Evolutionary conservation across 1,284 basidiomycete genomes (phyloP), one percentile per base, ranked within the genome.

Genomic region (Papiliotrema laurentii): DNA sequence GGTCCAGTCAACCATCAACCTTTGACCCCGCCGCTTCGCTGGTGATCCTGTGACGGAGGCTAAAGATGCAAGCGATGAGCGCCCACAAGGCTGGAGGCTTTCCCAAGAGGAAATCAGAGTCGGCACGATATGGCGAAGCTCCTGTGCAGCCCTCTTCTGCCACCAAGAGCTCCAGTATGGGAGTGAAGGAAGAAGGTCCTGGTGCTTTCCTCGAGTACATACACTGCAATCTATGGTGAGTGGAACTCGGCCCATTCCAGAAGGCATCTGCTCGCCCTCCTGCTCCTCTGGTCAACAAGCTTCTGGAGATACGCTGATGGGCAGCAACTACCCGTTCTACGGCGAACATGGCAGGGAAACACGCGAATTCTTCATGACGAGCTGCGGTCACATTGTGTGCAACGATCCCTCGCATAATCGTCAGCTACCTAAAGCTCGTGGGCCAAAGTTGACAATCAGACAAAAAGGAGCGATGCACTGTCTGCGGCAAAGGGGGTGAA

Each of bases 321-420:
- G 6, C 30, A 46, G 45, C 22, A 19, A 40, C 16, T 24, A 47
- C 24, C 46, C 46, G 16, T 34, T 47, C 16, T 33, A 40, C 26
- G 14, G 18, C 21, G 35, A 27, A 7, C 14, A 10, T 10, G 28
- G 38, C 14, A 25, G 42, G 13, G 27, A 40, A 13, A 18, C 28
- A 3, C 11, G 46, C n/a, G 28, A 41, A n/a, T 47, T 47, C 46
- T 47, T 40, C 24, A 47, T 47, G 38, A 47, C 46, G 14, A 22
- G n/a, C 24, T 47, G 46, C 30, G 46, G 38, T 5, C 46, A 47
- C 26, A 47, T 47, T 31, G 39, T 47, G 7, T 47, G 46, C 27
- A 47, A 47, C 39, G 37, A 34, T 18, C 5, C 28, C 2, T 18
- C 22, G 7, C 46, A 47, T 26, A 36, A 41, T 18, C 39, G 46